Evolutionary conservation across 495 filamentous ascomycete species (phyloP).

Genomic region (Penicillium cataractarum): DNA sequence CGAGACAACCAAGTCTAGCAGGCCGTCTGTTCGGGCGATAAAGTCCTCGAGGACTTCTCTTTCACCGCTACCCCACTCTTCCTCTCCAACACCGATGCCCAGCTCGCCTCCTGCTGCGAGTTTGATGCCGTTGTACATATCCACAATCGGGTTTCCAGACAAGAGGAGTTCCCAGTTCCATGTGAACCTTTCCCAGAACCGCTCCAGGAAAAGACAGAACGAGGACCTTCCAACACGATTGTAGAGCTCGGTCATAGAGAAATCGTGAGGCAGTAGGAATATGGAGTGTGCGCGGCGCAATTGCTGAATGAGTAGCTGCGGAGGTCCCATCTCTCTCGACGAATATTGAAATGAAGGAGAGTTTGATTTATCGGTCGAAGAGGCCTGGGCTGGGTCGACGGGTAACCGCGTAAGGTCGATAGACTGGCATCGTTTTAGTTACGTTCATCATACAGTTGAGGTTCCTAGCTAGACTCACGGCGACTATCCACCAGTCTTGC

Average conservation of each 20-base stretch:
- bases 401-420: conserved; percentile 70
- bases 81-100: conserved; percentile 90
- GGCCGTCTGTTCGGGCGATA: conserved; percentile 62
- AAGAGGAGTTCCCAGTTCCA: conserved; percentile 87
- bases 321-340: conserved; percentile 83
- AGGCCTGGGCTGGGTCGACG: conserved; percentile 28
- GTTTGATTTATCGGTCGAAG: conserved; percentile 26
- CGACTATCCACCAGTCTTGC: conserved; percentile 92
- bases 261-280: conserved; percentile 85
- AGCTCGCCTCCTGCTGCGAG: conserved; percentile 89
- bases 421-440: conserved; percentile 54
- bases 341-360: conserved; percentile 68
- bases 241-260: conserved; percentile 67
- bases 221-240: conserved; percentile 59
- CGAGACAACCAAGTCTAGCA: conserved; percentile 83
- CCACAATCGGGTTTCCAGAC: conserved; percentile 82
- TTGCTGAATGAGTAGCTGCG: conserved; percentile 76
- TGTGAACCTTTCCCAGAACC: conserved; percentile 83
- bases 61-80: conserved; percentile 90
- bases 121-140: conserved; percentile 82
- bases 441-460: conserved; percentile 2
- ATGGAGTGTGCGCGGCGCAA: conserved; percentile 78
- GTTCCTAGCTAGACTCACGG: conserved; percentile 55
- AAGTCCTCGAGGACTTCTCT: conserved; percentile 88
- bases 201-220: conserved; percentile 67